Conservation (phyloP, 805 yeast species). For the Ogataea philodendri region DNA sequence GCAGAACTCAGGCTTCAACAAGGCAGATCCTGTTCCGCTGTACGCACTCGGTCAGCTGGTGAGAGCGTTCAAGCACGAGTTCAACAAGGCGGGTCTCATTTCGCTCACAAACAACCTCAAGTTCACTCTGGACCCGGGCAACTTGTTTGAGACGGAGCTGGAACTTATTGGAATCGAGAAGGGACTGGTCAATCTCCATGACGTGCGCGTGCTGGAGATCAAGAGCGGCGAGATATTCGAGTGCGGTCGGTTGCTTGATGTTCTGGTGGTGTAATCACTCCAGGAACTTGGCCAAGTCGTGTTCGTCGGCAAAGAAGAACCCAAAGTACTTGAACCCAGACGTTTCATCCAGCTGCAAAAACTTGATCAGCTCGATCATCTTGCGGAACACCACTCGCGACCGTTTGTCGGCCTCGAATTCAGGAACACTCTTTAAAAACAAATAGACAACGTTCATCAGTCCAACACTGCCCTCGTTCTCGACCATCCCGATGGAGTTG, state of each 20-base stretch:
- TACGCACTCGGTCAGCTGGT: constrained; percentile 30
- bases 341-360: constrained; percentile 22
- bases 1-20: constrained; percentile 19
- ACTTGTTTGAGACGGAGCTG: constrained; percentile 63
- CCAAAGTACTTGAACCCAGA: constrained; percentile 29
- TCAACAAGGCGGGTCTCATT: constrained; percentile 54
- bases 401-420: constrained; percentile 14
- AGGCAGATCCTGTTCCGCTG: constrained; percentile 30
- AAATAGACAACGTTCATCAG: constrained; percentile 25
- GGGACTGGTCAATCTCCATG: constrained; percentile 65
- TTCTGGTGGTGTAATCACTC: constrained; percentile 47
- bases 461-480: constrained; percentile 24
- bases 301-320: constrained; percentile 29
- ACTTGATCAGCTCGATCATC: constrained; percentile 25
- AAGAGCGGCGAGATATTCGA: constrained; percentile 65
- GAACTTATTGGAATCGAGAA: constrained; percentile 57
- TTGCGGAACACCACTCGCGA: constrained; percentile 18
- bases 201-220: constrained; percentile 63
- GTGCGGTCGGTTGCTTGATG: constrained; percentile 68
- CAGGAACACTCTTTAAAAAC: constrained; percentile 29
- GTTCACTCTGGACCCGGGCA: constrained; percentile 56
- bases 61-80: constrained; percentile 34
- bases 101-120: constrained; percentile 64
- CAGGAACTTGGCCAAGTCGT: constrained; percentile 21
- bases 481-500: constrained; percentile 23